phyloP scores from a whole-genome alignment of 345 rosid species.

The Angophora floribunda region DNA sequence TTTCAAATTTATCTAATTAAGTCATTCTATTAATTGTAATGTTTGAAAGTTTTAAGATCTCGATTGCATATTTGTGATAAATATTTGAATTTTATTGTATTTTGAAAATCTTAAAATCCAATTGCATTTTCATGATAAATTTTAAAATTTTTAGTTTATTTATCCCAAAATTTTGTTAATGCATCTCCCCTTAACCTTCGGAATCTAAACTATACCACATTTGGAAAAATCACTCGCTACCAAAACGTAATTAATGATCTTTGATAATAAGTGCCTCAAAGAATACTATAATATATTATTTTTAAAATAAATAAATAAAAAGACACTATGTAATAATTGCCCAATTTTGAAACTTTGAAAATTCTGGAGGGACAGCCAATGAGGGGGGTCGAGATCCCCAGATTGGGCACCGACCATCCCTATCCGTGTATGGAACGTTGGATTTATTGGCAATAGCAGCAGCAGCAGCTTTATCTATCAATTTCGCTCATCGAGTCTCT shows the following conservation, averaged over 20 bases:
- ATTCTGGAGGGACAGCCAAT: neutral
- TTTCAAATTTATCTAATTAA: neutral
- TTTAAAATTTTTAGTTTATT: too few species aligned
- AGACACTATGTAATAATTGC: neutral
- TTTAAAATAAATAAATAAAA: too few species aligned
- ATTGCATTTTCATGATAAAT: too few species aligned
- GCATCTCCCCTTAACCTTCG: neutral
- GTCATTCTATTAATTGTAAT: neutral
- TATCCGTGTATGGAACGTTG: neutral
- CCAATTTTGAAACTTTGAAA: neutral
- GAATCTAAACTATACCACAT: neutral
- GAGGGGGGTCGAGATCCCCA: neutral
- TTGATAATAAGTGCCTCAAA: neutral
- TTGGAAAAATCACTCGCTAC: neutral
- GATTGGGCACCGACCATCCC: neutral
- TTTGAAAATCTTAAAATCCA: fast-evolving
- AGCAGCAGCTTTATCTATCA: neutral
- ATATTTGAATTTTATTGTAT: fast-evolving
- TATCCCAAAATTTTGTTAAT: too few species aligned
- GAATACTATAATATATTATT: neutral
- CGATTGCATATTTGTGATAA: fast-evolving
- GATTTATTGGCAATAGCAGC: neutral
- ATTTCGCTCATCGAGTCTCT: neutral
- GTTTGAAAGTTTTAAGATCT: too few species aligned
- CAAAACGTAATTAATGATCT: neutral